Evolutionary conservation across 768 basidiomycete genomes (phyloP).

Genomic region (Clitopilus hobsonii): DNA sequence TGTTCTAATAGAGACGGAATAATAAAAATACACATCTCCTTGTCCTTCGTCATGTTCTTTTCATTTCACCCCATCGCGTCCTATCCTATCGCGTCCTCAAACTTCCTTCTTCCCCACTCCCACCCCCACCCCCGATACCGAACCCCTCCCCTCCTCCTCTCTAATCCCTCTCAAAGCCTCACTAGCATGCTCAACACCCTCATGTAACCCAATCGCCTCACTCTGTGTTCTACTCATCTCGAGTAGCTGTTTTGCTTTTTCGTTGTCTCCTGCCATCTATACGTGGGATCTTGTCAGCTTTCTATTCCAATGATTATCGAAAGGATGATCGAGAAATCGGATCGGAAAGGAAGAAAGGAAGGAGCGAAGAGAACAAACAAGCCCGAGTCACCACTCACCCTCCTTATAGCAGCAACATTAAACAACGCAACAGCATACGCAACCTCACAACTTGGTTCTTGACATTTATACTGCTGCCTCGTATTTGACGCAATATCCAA

Average conservation of each 20-base stretch:
- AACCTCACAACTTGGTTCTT: constrained; percentile 42
- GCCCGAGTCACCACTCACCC: too few species aligned
- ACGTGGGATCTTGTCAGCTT: too few species aligned
- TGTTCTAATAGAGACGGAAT: background rate
- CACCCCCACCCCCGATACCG: background rate
- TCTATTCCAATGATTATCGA: too few species aligned
- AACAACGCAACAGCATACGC: constrained; percentile 55
- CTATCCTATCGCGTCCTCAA: too few species aligned
- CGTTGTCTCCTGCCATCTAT: constrained; percentile 36
- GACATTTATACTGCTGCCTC: constrained; percentile 17
- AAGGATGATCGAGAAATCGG: too few species aligned
- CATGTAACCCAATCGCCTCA: constrained; percentile 28
- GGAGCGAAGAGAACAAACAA: too few species aligned
- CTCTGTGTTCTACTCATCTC: constrained; percentile 30
- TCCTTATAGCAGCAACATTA: constrained; percentile 54
- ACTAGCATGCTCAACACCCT: constrained; percentile 24
- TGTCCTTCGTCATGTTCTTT: background rate
- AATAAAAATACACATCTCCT: background rate
- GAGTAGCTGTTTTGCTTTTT: constrained; percentile 27
- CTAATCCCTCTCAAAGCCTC: constrained; percentile 18
- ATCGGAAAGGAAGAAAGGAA: too few species aligned
- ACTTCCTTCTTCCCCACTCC: too few species aligned
- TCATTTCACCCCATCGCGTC: too few species aligned
- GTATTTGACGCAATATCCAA: constrained; percentile 25
- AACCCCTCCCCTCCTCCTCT: background rate